phyloP scores from a whole-genome alignment of 2,329 filamentous ascomycete genomes.

The Colletotrichum simmondsii region DNA sequence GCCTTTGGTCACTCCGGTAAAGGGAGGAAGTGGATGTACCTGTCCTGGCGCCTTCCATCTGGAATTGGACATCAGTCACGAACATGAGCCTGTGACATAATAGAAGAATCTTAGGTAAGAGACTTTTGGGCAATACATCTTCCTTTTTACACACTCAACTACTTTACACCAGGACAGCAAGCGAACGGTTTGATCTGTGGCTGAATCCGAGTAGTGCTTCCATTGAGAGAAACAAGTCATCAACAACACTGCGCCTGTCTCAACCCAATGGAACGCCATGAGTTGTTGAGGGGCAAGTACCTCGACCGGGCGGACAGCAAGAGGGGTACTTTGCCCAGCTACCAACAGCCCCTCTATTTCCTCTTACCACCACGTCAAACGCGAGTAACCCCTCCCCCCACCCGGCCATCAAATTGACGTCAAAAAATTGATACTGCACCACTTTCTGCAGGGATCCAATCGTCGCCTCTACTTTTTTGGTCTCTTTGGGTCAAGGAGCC shows the following conservation, averaged over 20 bases:
- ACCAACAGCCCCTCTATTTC: slow-evolving; percentile 14
- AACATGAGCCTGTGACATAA: neutral
- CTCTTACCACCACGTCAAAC: slow-evolving; percentile 24
- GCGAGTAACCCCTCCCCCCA: slow-evolving; percentile 32
- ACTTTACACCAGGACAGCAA: neutral
- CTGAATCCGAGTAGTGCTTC: neutral
- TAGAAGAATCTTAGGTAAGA: neutral
- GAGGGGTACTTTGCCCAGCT: neutral
- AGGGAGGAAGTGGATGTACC: neutral
- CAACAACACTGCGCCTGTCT: neutral
- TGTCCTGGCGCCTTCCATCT: neutral
- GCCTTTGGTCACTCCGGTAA: neutral
- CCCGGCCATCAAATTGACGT: slow-evolving; percentile 30
- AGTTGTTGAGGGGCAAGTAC: slow-evolving; percentile 21
- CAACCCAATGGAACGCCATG: neutral
- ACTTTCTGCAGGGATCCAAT: slow-evolving; percentile 5
- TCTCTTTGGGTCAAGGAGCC: neutral
- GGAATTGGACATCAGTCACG: neutral
- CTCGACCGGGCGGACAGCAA: neutral
- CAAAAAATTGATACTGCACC: slow-evolving; percentile 25
- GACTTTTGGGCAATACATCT: too few species aligned
- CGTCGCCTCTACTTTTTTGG: neutral
- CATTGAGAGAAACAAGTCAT: neutral
- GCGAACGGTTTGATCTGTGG: neutral
- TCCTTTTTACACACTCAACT: neutral